Percentiles rank a stretch among this genome's conserved stretches.
Evolutionary conservation across 768 basidiomycete species (phyloP).

Genomic region (Leccinum olivaceopallidum): DNA sequence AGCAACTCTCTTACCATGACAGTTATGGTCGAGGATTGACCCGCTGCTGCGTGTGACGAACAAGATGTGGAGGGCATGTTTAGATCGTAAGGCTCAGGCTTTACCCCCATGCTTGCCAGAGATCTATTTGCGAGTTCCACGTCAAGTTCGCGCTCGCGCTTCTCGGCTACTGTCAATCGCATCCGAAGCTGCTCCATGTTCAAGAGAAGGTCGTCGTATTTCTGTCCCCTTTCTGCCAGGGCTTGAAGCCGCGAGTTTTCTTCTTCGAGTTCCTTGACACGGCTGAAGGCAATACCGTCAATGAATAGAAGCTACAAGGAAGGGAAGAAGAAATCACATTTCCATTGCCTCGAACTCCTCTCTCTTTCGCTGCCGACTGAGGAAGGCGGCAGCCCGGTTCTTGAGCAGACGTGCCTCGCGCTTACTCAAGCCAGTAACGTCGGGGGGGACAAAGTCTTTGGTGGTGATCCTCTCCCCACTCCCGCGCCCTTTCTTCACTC

Average conservation of each 20-base stretch:
- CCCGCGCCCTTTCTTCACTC: slow-evolving; percentile 48
- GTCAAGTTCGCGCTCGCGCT: slow-evolving; percentile 67
- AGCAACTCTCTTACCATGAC: slow-evolving; percentile 56
- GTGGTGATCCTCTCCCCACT: slow-evolving; percentile 51
- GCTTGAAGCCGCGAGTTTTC: slow-evolving; percentile 75
- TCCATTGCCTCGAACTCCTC: slow-evolving; percentile 94
- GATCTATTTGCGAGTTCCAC: slow-evolving; percentile 53
- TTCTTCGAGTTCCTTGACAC: slow-evolving; percentile 80
- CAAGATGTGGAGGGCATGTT: slow-evolving; percentile 47
- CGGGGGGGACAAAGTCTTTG: slow-evolving; percentile 87
- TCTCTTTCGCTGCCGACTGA: slow-evolving; percentile 86
- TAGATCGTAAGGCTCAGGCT: slow-evolving; percentile 60
- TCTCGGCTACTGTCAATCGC: slow-evolving; percentile 61
- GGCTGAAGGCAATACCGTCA: slow-evolving; percentile 46
- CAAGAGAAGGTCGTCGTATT: slow-evolving; percentile 45
- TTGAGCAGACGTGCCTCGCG: slow-evolving; percentile 90
- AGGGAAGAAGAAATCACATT: slow-evolving; percentile 56
- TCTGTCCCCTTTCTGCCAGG: slow-evolving; percentile 49
- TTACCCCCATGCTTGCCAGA: slow-evolving; percentile 42
- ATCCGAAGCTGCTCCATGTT: slow-evolving; percentile 68
- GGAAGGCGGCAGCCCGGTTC: slow-evolving; percentile 90
- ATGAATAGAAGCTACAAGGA: slow-evolving; percentile 8
- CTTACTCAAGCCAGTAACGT: slow-evolving; percentile 85
- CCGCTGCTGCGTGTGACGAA: slow-evolving; percentile 31
- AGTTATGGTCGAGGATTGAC: slow-evolving; percentile 63